Base-by-base conservation (phyloP, 1,139 yeast genomes). In the Protomyces inouyei region DNA sequence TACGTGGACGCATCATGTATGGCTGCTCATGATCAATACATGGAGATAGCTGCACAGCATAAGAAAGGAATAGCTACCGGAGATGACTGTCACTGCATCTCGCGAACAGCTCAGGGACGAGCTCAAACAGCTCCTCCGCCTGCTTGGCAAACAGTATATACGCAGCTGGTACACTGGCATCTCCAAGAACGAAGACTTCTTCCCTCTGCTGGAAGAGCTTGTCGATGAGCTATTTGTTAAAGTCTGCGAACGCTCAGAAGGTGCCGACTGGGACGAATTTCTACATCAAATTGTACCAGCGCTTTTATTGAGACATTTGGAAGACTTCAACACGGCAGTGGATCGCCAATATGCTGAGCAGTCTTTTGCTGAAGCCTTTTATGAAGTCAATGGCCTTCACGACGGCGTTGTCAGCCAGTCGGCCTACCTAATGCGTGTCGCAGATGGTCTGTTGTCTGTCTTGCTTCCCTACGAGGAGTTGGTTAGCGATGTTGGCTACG, bases 401-500 rank as follows among this genome's bases (percentile, higher is more conserved):
- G 23, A 48, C 10, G 63, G 52, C 21, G 54, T 25, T 10, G 21
- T n/a, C 9, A 43, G 52, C 37, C 57, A 59, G 43, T 14, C 35
- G 6, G 37, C 57, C 3, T 59, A 59, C 28, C 57, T 59, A 8
- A 48, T 45, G 56, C 52, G 54, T 35, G 36, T 59, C 3, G 63
- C 63, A 14, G 63, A 59, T 43, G 52, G 52, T 3, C 21, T 59
- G 8, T 45, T 59, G 4, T 37, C 43, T 10, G 56, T 52, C 16
- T 43, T 59, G 16, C 36, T 59, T 5, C 57, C 63, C 3, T 55
- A 59, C n/a, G 48, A 52, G 3, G 56, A 59, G 36, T 57, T 59
- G 32, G 54, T 59, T 45, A 52, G 63, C 25, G 63, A 59, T n/a
- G 57, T 59, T 18, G 63, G 57, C 8, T 59, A 59, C 32, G 35